Base-by-base conservation (phyloP, 2,329 filamentous ascomycete species). In the Stagonosporopsis chrysanthemi region DNA sequence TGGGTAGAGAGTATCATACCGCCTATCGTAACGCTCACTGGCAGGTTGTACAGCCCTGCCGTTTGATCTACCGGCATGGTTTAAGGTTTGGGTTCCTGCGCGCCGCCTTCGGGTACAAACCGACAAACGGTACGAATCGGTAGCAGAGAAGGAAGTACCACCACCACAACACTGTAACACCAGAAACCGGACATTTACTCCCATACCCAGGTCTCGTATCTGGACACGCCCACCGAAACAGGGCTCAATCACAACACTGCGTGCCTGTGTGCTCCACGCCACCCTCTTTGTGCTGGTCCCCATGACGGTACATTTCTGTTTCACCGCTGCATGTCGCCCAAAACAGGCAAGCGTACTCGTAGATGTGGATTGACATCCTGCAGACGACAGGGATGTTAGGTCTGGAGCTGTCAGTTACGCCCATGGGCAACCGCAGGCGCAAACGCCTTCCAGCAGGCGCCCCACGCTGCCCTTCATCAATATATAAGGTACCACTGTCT, bases 321-420 rank as follows among this genome's bases (percentile, higher is more conserved):
- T 67, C 66, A 69, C 57, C 44, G 26, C 45, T 59, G 59, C 64
- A 63, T 48, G 46, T 51, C 48, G 52, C 54, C 60, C 50, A 52
- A 64, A 57, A 56, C 54, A 28, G 56, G 53, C 44, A 59, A 62
- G 61, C 56, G 52, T 52, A 58, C 51, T 40, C 47, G 52, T 56
- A 45, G 58, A 62, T 56, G 54, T 36, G 29, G 28, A 23, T 47
- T 47, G 47, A 56, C 47, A 56, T 38, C 33, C n/a, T 43, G 40
- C 48, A 33, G 19, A 9, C 45, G 15, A 15, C 48, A 56, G 29
- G 48, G 42, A 43, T 47, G 23, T 6, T 29, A 12, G 14, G 12
- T 33, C 24, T 14, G 12, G 22, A 55, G 24, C 45, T 50, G 53
- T 45, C 46, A 51, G 53, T 41, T 56, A 56, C 53, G 24, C 29